A percentile compares a stretch with the other conserved stretches of the same genome.
Conservation (phyloP, 2,329 filamentous ascomycete genomes). For the Hymenoscyphus fraxineus region DNA sequence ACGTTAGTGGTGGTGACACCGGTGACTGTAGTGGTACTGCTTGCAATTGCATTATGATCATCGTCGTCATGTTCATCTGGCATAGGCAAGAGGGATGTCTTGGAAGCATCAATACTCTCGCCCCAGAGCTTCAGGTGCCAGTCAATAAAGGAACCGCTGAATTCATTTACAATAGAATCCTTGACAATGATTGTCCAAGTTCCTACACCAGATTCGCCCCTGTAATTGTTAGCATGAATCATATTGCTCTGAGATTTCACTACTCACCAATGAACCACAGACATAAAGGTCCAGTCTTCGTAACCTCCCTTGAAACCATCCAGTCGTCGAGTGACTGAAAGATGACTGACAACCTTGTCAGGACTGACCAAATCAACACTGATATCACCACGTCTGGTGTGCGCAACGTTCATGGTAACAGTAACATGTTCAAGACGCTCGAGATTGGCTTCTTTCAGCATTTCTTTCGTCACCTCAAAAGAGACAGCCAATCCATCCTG, state of each 20-base stretch:
- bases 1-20: slow-evolving; percentile 43
- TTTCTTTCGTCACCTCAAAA: slow-evolving; percentile 79
- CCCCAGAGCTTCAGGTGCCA: slow-evolving; percentile 96
- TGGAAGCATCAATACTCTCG: slow-evolving; percentile 72
- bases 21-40: slow-evolving; percentile 60
- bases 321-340: slow-evolving; percentile 68
- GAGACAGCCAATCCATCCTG: slow-evolving; percentile 70
- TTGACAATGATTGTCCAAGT: slow-evolving; percentile 90
- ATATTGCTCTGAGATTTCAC: slow-evolving; percentile 35
- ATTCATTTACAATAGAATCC: slow-evolving; percentile 73
- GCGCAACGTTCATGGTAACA: slow-evolving; percentile 93
- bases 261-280: slow-evolving; percentile 85
- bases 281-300: slow-evolving; percentile 98
- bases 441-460: slow-evolving; percentile 78
- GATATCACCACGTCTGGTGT: slow-evolving; percentile 82
- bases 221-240: slow-evolving; percentile 34
- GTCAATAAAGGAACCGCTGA: slow-evolving; percentile 76
- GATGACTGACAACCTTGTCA: slow-evolving; percentile 73
- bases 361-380: slow-evolving; percentile 91
- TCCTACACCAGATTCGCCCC: slow-evolving; percentile 83
- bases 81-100: slow-evolving; percentile 72
- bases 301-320: slow-evolving; percentile 71
- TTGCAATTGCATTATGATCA: slow-evolving; percentile 63
- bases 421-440: slow-evolving; percentile 90
- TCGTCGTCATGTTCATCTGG: slow-evolving; percentile 80